Base-by-base conservation (phyloP, 768 basidiomycete species). In the Lentinula sp. region DNA sequence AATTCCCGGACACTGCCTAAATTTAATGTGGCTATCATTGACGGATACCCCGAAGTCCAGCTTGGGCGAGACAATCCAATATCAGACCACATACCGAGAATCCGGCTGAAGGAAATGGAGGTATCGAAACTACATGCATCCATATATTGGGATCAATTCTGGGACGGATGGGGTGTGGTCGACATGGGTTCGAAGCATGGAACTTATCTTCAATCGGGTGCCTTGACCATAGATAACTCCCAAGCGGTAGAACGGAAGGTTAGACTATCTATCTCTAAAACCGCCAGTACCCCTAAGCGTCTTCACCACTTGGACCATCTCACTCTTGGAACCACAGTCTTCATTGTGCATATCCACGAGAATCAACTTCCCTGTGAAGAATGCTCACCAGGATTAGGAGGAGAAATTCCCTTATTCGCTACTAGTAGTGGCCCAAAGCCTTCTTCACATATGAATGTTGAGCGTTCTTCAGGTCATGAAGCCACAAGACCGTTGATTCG, bases 171-270 rank as follows among this genome's bases (percentile, higher is more conserved):
- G 91, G 80, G 82, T 2, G 74, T 90, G 35, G 90, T 92, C 9
- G 92, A 94, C 69, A 90, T 90, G 86, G 92, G 90, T 9, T 90
- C 88, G 57, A 88, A 85, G 71, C 92, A 94, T 64, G 92, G 92
- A 3, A 93, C 91, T 0, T 93, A 86, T 69, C 59, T 90, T 61
- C 73, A 70, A 48, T 72, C 70, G 33, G 64, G 68, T 18, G 63
- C 68, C 36, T 49, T 71, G 10, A 58, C 66, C 50, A 68, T 72
- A 42, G 62, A 3, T 28, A 28, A 28, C 28, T 28, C 64, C 15
- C 61, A 67, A 37, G 68, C 68, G 28, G 39, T 67, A 56, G n/a
- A 35, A 23, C 62, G 64, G 13, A 81, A 82, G 16, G 64, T 69
- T 51, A 81, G 89, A 51, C 74, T 93, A 50, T 91, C 90, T 36